Evolutionary conservation across 345 rosid genomes (phyloP).

Genomic region (Dipteronia sinensis): DNA sequence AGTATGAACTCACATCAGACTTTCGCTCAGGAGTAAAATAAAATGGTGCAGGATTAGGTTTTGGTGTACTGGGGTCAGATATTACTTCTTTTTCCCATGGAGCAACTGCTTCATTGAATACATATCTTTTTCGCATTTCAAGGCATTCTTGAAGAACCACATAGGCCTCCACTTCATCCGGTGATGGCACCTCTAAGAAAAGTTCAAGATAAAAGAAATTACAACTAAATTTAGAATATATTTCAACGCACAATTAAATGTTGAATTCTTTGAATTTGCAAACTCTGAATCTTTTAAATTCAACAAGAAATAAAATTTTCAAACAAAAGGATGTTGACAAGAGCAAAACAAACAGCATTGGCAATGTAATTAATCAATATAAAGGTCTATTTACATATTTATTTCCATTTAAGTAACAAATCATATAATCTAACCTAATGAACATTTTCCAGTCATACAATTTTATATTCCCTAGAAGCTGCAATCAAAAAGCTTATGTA

Average conservation of each 20-base stretch:
- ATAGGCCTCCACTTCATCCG: slow-evolving; percentile 86
- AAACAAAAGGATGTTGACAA: not conserved
- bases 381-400: not conserved
- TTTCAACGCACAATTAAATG: not conserved
- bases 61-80: slow-evolving; percentile 96
- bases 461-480: not conserved
- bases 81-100: slow-evolving; percentile 98
- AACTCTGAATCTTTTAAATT: not conserved
- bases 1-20: slow-evolving; percentile 61
- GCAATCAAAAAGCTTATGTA: not conserved
- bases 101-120: slow-evolving; percentile 81
- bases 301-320: not conserved
- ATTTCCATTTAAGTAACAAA: not conserved
- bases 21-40: slow-evolving; percentile 72
- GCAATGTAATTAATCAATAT: not conserved
- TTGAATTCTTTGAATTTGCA: not conserved
- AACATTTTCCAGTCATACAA: not conserved
- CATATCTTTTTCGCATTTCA: slow-evolving; percentile 77
- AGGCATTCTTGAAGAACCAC: slow-evolving; percentile 89
- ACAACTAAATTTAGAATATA: not conserved
- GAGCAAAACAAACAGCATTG: not conserved
- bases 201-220: not conserved
- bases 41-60: slow-evolving; percentile 91
- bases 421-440: not conserved
- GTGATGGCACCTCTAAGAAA: slow-evolving; percentile 71